Evolutionary conservation across 1,284 basidiomycete species (phyloP).

Genomic region (Moniliophthora roreri): DNA sequence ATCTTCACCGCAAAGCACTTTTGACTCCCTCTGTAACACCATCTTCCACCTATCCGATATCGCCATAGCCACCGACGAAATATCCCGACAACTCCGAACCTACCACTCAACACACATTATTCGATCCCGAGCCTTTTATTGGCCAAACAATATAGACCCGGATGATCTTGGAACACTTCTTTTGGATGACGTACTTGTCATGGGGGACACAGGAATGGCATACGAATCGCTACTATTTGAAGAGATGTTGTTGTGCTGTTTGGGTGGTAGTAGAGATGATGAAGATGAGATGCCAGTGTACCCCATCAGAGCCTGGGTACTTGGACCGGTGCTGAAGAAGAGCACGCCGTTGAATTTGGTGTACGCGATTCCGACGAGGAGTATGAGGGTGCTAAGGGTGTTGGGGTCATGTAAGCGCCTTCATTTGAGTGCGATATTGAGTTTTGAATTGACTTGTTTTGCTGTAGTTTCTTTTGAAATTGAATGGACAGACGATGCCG

Average conservation of each 20-base stretch:
- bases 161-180: constrained; percentile 29
- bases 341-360: constrained; percentile 27
- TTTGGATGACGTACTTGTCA: constrained; percentile 31
- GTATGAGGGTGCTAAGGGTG: constrained; percentile 25
- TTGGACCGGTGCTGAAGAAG: constrained; percentile 31
- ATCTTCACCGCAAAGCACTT: constrained; percentile 15
- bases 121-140: constrained; percentile 24
- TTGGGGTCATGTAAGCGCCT: constrained; percentile 27
- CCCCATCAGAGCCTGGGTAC: constrained; percentile 34
- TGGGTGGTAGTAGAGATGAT: constrained; percentile 19
- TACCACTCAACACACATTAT: constrained; percentile 26
- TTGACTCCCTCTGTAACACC: constrained; percentile 31
- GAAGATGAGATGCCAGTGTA: constrained; percentile 20
- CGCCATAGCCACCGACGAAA: constrained; percentile 32
- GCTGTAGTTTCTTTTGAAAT: constrained; percentile 29
- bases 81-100: constrained; percentile 33
- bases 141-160: constrained; percentile 25
- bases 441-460: neutral
- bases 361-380: constrained; percentile 28
- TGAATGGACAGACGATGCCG: constrained; percentile 25
- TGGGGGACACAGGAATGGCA: constrained; percentile 21
- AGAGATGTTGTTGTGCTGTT: constrained; percentile 31
- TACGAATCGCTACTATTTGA: constrained; percentile 36
- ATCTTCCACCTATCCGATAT: constrained; percentile 29
- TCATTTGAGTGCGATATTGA: neutral